A percentile compares a stretch with the other conserved stretches of the same genome.
Evolutionary conservation across 1,139 yeast species (phyloP).

Genomic region (Yamadazyma sp.): DNA sequence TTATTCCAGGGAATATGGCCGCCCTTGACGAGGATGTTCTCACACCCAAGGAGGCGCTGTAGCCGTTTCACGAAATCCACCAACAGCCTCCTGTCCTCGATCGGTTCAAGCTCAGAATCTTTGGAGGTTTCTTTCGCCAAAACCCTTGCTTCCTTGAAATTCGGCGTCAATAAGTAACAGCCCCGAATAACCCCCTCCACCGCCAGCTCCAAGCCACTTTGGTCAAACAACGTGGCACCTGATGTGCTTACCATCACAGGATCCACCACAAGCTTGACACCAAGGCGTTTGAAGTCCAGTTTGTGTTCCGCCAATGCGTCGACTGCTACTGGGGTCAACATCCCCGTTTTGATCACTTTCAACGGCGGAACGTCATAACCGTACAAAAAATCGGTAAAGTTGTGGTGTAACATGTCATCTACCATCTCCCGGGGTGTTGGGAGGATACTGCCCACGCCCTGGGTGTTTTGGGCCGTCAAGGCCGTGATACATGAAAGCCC

Average conservation of each 20-base stretch:
- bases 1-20: conserved; percentile 68
- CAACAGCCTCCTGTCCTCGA: conserved; percentile 8
- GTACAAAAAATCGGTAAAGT: conserved; percentile 59
- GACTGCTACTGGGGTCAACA: conserved; percentile 65
- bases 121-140: conserved; percentile 5
- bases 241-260: conserved; percentile 86
- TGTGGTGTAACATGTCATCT: conserved; percentile 48
- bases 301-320: conserved; percentile 42
- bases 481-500: conserved; percentile 83
- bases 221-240: conserved; percentile 58
- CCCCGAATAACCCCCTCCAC: conserved; percentile 49
- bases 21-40: conserved; percentile 72
- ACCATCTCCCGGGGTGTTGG: conserved; percentile 47
- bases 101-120: background rate
- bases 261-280: conserved; percentile 58
- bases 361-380: conserved; percentile 33
- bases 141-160: conserved; percentile 60
- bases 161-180: conserved; percentile 76
- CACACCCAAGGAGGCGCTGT: conserved; percentile 41
- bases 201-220: conserved; percentile 44
- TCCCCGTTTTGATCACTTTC: conserved; percentile 79
- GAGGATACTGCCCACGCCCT: conserved; percentile 54
- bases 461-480: conserved; percentile 80
- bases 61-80: conserved; percentile 42
- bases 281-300: conserved; percentile 23